Base-by-base conservation (phyloP, 129 eudicot genomes). In the Artemisia tridentata region DNA sequence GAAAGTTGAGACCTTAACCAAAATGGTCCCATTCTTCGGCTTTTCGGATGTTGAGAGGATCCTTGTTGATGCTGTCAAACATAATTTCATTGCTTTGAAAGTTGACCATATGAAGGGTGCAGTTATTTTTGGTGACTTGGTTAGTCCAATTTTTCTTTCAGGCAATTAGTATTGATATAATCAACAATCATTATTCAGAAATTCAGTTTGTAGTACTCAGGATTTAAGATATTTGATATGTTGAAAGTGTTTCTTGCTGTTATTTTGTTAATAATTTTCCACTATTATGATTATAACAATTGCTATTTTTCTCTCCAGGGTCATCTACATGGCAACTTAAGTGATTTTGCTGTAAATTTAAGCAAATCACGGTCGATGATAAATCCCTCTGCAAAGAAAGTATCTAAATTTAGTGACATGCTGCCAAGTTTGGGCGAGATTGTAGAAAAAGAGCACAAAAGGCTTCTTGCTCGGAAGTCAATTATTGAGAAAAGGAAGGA, bases 41-140 rank as follows among this genome's bases (percentile, higher is more conserved):
- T 86, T 90, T 59, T 25, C 84, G 21, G 75, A 59, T 14, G 86
- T 90, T 52, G 96, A 90, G 76, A 90, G 82, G 60, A 80, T 90
- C 7, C 81, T 80, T 56, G 96, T 84, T 13, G 95, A 90, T 71
- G 96, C 96, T 72, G n/a, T n/a, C n/a, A n/a, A n/a, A n/a, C n/a
- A n/a, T n/a, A n/a, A n/a, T n/a, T n/a, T n/a, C n/a, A n/a, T n/a
- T n/a, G n/a, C n/a, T n/a, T n/a, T n/a, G n/a, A n/a, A n/a, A n/a
- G n/a, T n/a, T n/a, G n/a, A n/a, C n/a, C n/a, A n/a, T n/a, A n/a
- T n/a, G n/a, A n/a, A n/a, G n/a, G n/a, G n/a, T n/a, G n/a, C n/a
- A n/a, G n/a, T n/a, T n/a, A n/a, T n/a, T n/a, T n/a, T n/a, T n/a
- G n/a, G n/a, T n/a, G n/a, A n/a, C n/a, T n/a, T n/a, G n/a, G n/a